Base-by-base conservation (phyloP, 2,329 filamentous ascomycete species). In the Diaporthe vexans region DNA sequence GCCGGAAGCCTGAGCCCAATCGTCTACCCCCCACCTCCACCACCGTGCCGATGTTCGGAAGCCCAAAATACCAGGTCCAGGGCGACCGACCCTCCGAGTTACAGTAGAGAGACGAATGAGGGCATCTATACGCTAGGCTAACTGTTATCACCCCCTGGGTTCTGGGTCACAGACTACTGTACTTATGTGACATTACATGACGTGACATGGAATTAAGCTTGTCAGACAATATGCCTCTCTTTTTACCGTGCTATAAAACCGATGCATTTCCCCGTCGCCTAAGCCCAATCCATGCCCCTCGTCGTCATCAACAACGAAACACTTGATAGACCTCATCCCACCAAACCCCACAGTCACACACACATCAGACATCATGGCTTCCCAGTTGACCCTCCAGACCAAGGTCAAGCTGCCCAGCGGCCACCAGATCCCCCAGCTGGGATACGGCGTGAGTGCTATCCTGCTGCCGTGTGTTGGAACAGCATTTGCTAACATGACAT, bases 321-420 rank as follows among this genome's bases (percentile, higher is more conserved):
- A 29, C 29, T 29, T 43, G 7, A 43, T 15, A 11, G 13, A n/a
- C 19, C 33, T 10, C 37, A 43, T 5, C 40, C 40, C 40, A 43
- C 40, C 40, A 43, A 43, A 13, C 13, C 13, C 10, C 57, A 26
- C 29, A 17, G 11, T 11, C 35, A 46, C 24, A 46, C 24, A 46
- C 40, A 40, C 37, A 43, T 11, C 11, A 48, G 63, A 37, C 33
- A 86, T 77, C 65, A 90, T 90, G 88, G 81, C 87, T 4, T 78
- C 85, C 43, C 43, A 71, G 43, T 83, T 89, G 73, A 85, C 77
- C 15, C 80, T 90, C 74, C 80, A 84, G 59, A 89, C 87, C 9
- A 85, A 84, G 21, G 77, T 86, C 78, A 90, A 88, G 83, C 85
- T 91, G 73, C 87, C 86, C 78, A 90, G 86, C 79, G 89, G 89